Evolutionary conservation across 1,139 yeast species (phyloP).

Genomic region (Lodderomyces beijingensis): DNA sequence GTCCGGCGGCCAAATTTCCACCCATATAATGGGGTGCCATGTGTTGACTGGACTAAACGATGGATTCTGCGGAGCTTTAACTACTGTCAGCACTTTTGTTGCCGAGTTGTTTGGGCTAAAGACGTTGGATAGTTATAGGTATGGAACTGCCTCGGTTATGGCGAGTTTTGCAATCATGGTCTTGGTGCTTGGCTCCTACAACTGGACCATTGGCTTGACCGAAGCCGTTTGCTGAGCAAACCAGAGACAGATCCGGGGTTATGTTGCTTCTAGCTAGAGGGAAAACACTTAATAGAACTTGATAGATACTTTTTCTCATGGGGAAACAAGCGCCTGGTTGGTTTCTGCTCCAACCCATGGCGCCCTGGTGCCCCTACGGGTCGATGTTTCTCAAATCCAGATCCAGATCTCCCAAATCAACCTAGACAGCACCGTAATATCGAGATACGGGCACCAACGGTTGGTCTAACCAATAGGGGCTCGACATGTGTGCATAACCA

Average conservation of each 20-base stretch:
- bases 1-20: constrained; percentile 21
- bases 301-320: too few relatives aligned
- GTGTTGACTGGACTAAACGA: constrained; percentile 54
- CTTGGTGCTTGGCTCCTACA: constrained; percentile 51
- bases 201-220: constrained; percentile 44
- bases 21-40: constrained; percentile 38
- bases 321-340: too few relatives aligned
- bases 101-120: constrained; percentile 53
- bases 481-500: too few relatives aligned
- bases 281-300: neutral
- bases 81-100: constrained; percentile 76
- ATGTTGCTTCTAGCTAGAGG: too few relatives aligned
- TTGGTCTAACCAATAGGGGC: too few relatives aligned
- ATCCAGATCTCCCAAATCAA: too few relatives aligned
- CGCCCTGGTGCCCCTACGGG: too few relatives aligned
- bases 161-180: constrained; percentile 38
- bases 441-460: too few relatives aligned
- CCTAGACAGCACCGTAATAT: too few relatives aligned
- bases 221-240: constrained; percentile 24
- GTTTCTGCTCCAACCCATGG: too few relatives aligned
- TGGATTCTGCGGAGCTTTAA: constrained; percentile 75
- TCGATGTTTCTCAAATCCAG: too few relatives aligned
- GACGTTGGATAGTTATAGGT: constrained; percentile 29
- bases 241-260: too few relatives aligned
- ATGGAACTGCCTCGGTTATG: constrained; percentile 35